Evolutionary conservation across 2,329 filamentous ascomycete species (phyloP).

Genomic region (Intubia oerlemansii): DNA sequence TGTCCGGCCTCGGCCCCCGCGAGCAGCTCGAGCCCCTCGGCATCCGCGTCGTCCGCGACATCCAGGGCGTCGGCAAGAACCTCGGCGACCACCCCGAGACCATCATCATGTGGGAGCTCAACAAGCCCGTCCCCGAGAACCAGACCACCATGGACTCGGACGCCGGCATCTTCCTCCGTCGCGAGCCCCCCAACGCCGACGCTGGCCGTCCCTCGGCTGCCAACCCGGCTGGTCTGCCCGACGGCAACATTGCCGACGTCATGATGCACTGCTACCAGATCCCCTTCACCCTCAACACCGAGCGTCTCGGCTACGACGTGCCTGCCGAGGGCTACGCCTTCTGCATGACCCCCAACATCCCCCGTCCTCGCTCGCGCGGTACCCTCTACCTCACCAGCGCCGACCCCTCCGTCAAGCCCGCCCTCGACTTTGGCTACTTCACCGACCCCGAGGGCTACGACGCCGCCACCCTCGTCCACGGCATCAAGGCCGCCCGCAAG

Average conservation of each 20-base stretch:
- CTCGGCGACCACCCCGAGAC: slow-evolving; percentile 38
- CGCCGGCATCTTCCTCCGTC: slow-evolving; percentile 70
- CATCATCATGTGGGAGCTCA: slow-evolving; percentile 54
- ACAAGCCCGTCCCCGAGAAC: slow-evolving; percentile 50
- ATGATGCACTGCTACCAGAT: slow-evolving; percentile 99
- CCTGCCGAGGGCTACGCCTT: slow-evolving; percentile 46
- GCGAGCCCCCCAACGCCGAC: slow-evolving; percentile 50
- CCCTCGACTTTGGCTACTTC: slow-evolving; percentile 10
- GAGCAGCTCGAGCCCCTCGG: slow-evolving; percentile 29
- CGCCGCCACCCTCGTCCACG: slow-evolving; percentile 7
- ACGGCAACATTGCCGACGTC: slow-evolving; percentile 60
- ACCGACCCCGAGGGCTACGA: slow-evolving; percentile 25
- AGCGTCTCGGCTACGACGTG: slow-evolving; percentile 48
- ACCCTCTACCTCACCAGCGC: slow-evolving; percentile 9
- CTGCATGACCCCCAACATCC: slow-evolving; percentile 87
- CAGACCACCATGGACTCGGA: slow-evolving; percentile 87
- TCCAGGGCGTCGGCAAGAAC: slow-evolving; percentile 39
- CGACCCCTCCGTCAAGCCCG: slow-evolving; percentile 9
- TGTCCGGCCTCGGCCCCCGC: slow-evolving; percentile 34
- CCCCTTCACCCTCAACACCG: slow-evolving; percentile 73
- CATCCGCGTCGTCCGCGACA: slow-evolving; percentile 32
- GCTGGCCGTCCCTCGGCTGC: slow-evolving; percentile 27
- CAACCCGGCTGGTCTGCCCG: slow-evolving; percentile 27
- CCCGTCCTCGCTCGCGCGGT: slow-evolving; percentile 58
- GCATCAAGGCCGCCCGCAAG: slow-evolving; percentile 6